Evolutionary conservation across 2,329 filamentous ascomycete species (phyloP), one percentile per base, ranked within the genome.

Genomic region (Verticillium klebahnii): DNA sequence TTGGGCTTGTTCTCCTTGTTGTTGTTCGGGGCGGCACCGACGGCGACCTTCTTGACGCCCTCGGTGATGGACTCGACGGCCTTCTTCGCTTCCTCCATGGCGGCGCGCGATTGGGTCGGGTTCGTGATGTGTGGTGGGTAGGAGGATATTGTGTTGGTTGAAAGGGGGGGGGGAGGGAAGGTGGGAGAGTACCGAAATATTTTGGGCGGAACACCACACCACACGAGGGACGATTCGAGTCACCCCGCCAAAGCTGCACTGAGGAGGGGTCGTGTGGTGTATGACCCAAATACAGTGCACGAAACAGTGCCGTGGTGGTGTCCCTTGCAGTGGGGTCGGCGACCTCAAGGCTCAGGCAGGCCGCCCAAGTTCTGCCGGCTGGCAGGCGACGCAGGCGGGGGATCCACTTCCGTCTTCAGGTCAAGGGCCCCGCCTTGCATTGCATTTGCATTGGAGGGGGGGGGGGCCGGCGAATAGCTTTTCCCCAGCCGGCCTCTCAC

Each of bases 11-110:
- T 80, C 68, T 67, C 66, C 68, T 73, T 75, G 68, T 70, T 72
- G 68, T 69, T 69, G 71, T 69, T 80, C 77, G 79, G 81, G 64
- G 88, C 80, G 56, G 81, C 77, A 76, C 88, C 88, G 68, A 87
- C 81, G 63, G 80, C 81, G 68, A 87, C 85, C 45, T 50, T 50
- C 45, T 50, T 50, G 45, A 50, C 45, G 45, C 45, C 45, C 64
- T 50, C 45, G 19, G 80, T 78, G 65, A 82, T 78, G 67, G 79
- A 72, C 60, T 80, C 76, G 60, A 83, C 76, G 61, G 77, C 75
- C 64, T 81, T 69, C 63, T 82, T 80, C 59, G 79, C 76, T 66
- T 77, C 73, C 67, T 82, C 81, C 81, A 83, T 84, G 67, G 31
- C 66, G 56, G 61, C 61, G 61, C 63, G 55, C 60, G 62, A 60